phyloP scores from a whole-genome alignment of 73 alveolate species.

The Tetrahymena elliotti region DNA sequence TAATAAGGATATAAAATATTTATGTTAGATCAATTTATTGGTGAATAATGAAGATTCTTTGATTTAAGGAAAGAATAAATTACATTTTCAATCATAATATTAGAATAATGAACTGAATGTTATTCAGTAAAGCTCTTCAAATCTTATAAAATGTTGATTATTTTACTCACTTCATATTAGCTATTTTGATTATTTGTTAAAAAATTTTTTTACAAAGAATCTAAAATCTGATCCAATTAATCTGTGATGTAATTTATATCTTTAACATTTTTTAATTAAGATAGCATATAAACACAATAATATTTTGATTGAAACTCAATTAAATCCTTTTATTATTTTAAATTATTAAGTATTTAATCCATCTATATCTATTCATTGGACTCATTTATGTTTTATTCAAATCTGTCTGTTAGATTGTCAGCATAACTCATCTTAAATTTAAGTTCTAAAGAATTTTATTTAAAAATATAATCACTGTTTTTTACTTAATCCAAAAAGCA shows the following conservation, averaged over 20 bases:
- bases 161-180: background rate
- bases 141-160: background rate
- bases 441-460: background rate
- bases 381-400: background rate
- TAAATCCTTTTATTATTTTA: background rate
- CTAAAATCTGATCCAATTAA: no score
- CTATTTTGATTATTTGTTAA: no score
- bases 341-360: background rate
- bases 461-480: background rate
- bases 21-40: no score
- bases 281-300: background rate
- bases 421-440: background rate
- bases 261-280: background rate
- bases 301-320: no score
- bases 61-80: background rate
- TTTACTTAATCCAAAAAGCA: background rate
- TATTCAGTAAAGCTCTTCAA: no score
- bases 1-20: no score
- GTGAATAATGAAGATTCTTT: background rate
- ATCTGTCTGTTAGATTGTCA: background rate
- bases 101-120: background rate
- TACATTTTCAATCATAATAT: background rate
- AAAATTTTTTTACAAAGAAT: background rate
- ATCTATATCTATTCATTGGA: background rate
- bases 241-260: background rate